These are phyloP conservation scores for Kwoniella mangroviensis DNA, from an alignment of 768 basidiomycete genomes.

Conservation along the genomic window DNA sequence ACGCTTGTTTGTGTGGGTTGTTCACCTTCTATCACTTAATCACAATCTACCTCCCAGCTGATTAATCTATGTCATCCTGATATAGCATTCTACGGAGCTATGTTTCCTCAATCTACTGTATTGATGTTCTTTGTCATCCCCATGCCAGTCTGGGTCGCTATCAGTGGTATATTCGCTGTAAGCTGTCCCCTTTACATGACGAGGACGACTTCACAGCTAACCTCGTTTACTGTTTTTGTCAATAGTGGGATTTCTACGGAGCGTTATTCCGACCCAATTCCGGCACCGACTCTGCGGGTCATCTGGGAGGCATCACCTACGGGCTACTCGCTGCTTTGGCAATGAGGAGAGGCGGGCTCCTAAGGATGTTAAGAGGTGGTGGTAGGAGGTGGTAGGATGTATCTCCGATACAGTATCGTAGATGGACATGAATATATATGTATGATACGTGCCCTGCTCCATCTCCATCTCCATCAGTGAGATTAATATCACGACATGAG, in stretches of 20 bases:
- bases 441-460: background rate
- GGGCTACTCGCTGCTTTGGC: conserved; percentile 48
- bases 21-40: background rate
- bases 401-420: background rate
- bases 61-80: background rate
- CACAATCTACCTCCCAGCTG: background rate
- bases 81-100: conserved; percentile 52
- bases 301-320: conserved; percentile 53
- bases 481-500: too few relatives aligned
- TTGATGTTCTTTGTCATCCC: conserved; percentile 56
- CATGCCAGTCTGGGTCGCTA: conserved; percentile 52
- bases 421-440: background rate
- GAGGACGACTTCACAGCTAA: too few relatives aligned
- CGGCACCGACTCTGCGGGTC: conserved; percentile 52
- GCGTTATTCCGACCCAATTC: conserved; percentile 36
- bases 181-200: conserved; percentile 17
- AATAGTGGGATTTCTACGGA: conserved; percentile 51
- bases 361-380: conserved; percentile 26
- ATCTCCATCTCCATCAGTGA: background rate
- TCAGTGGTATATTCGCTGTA: conserved; percentile 55
- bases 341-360: conserved; percentile 34
- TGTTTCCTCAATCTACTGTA: conserved; percentile 51
- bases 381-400: conserved; percentile 23
- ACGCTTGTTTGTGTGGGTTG: conserved; percentile 43
- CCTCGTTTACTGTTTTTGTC: background rate